phyloP scores from a whole-genome alignment of 169 alveolate species.

The Nephromyces sp. region DNA sequence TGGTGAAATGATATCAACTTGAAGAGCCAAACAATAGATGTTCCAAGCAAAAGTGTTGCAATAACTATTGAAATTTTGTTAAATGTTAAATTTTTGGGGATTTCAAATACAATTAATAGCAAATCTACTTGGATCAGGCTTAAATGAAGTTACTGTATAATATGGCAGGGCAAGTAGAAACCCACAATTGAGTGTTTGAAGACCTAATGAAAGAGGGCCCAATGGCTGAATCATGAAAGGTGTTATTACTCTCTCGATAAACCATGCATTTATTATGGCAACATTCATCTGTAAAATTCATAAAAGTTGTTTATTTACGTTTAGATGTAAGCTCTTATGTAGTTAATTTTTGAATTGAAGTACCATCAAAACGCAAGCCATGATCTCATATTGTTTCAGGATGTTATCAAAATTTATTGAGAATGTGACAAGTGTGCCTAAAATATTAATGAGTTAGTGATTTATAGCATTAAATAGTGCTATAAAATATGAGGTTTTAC shows the following conservation, averaged over 20 bases:
- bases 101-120: background rate
- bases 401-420: no score
- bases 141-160: conserved; percentile 53
- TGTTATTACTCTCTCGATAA: conserved; percentile 58
- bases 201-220: conserved; percentile 48
- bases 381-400: no score
- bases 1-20: conserved; percentile 77
- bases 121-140: conserved; percentile 60
- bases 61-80: conserved; percentile 15
- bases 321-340: no score
- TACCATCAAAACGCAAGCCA: no score
- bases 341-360: no score
- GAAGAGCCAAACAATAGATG: conserved; percentile 76
- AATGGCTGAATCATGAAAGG: conserved; percentile 42
- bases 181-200: conserved; percentile 51
- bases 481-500: conserved; percentile 14
- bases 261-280: conserved; percentile 54
- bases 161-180: conserved; percentile 64
- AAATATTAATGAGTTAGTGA: no score
- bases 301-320: no score
- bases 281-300: conserved; percentile 53
- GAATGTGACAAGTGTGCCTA: no score
- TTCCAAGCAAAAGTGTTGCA: conserved; percentile 60
- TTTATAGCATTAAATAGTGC: background rate
- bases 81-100: background rate